A percentile compares a stretch with the other conserved stretches of the same genome.
phyloP scores from a whole-genome alignment of 805 yeast genomes.

The Kurtzmaniella fragi region DNA sequence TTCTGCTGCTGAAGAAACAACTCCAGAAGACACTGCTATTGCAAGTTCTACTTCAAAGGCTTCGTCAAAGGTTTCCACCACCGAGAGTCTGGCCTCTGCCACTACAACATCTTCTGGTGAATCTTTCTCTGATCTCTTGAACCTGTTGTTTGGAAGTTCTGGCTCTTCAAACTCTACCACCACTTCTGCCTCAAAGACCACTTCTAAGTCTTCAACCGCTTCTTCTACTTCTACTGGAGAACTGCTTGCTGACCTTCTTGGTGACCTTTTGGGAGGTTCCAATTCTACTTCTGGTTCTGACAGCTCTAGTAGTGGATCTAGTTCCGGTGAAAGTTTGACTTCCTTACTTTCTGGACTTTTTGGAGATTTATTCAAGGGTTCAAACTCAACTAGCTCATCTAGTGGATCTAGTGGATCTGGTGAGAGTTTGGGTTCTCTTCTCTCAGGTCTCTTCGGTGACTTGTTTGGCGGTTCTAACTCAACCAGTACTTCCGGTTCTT shows the following conservation, averaged over 20 bases:
- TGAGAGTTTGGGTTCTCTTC: neutral
- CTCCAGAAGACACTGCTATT: neutral
- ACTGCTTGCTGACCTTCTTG: constrained; percentile 7
- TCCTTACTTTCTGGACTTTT: no score
- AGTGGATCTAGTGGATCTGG: constrained; percentile 6
- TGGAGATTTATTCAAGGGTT: constrained; percentile 6
- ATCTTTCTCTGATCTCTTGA: constrained; percentile 3
- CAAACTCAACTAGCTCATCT: constrained; percentile 6
- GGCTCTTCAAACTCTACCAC: neutral
- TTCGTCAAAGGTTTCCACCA: constrained; percentile 1
- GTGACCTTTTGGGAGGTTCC: constrained; percentile 8
- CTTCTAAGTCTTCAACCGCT: constrained; percentile 2
- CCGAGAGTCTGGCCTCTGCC: neutral
- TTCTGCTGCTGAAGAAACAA: neutral
- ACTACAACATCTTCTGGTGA: neutral
- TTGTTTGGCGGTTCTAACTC: constrained; percentile 8
- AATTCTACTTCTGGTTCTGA: neutral
- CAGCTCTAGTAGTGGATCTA: neutral
- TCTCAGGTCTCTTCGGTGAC: constrained; percentile 9
- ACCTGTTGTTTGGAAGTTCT: constrained; percentile 3
- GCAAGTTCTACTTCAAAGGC: constrained; percentile 1
- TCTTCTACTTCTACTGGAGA: constrained; percentile 5
- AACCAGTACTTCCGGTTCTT: no score
- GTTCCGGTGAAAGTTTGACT: no score
- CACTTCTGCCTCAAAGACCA: neutral